Evolutionary conservation across 768 basidiomycete species (phyloP).

Genomic region (Russula ochroleuca): DNA sequence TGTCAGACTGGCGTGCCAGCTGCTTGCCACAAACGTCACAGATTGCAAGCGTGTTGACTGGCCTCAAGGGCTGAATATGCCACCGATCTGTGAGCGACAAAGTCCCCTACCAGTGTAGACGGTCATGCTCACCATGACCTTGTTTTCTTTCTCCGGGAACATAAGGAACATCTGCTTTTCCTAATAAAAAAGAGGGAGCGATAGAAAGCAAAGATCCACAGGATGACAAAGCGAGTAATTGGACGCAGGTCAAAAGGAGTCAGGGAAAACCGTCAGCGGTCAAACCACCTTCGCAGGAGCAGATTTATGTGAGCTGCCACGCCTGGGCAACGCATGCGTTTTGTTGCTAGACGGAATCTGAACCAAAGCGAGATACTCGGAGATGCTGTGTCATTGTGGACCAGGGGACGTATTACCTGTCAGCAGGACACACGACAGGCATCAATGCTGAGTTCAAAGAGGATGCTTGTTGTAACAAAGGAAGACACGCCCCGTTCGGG

Average conservation of each 20-base stretch:
- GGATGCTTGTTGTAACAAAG: slow-evolving; percentile 11
- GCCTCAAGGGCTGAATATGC: slow-evolving; percentile 5
- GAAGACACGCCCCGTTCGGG: slow-evolving; percentile 1
- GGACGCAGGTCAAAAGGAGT: neutral
- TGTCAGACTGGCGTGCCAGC: slow-evolving; percentile 28
- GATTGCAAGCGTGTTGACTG: slow-evolving; percentile 2
- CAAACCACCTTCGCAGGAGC: neutral
- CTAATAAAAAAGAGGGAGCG: neutral
- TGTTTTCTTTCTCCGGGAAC: neutral
- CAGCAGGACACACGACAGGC: slow-evolving; percentile 14
- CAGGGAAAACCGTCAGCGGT: neutral
- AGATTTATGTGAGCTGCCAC: slow-evolving; percentile 17
- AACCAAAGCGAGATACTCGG: slow-evolving; percentile 17
- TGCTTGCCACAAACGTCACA: slow-evolving; percentile 26
- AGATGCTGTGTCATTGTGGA: slow-evolving; percentile 5
- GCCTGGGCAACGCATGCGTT: slow-evolving; percentile 6
- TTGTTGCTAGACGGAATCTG: slow-evolving; percentile 10
- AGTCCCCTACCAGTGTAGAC: neutral
- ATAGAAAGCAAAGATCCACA: neutral
- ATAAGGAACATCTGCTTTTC: neutral
- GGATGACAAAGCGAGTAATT: neutral
- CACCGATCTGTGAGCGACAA: neutral
- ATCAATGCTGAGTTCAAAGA: slow-evolving; percentile 15
- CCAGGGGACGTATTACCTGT: neutral
- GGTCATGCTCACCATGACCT: slow-evolving; percentile 2